Percentiles rank a stretch among this genome's conserved stretches.
These are phyloP conservation scores for Aspergillus fischeri DNA, from an alignment of 2,329 filamentous ascomycete species.

Conservation along the genomic window DNA sequence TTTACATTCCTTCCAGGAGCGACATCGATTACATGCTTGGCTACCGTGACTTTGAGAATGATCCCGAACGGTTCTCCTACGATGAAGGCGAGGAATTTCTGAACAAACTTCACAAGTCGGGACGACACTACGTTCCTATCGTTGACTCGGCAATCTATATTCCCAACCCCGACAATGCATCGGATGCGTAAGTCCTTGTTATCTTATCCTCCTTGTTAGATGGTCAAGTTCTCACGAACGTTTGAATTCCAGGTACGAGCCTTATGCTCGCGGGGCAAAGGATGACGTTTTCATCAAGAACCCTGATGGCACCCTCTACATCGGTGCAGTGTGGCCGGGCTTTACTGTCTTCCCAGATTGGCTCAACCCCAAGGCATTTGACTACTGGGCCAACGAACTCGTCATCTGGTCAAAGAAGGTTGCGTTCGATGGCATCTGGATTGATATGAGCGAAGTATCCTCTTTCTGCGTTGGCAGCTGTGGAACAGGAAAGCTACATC, in stretches of 20 bases:
- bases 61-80: constrained; percentile 50
- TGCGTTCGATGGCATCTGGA: constrained; percentile 54
- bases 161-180: constrained; percentile 65
- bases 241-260: constrained; percentile 41
- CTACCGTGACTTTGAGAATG: constrained; percentile 58
- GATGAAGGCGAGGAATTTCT: constrained; percentile 51
- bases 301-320: constrained; percentile 52
- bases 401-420: constrained; percentile 50
- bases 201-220: constrained; percentile 25
- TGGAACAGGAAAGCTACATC: constrained; percentile 58
- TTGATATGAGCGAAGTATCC: constrained; percentile 60
- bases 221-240: neutral
- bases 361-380: constrained; percentile 54
- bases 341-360: constrained; percentile 61
- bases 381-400: constrained; percentile 58
- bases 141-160: constrained; percentile 65
- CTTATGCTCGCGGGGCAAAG: constrained; percentile 49
- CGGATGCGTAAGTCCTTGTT: constrained; percentile 54
- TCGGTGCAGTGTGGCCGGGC: constrained; percentile 54
- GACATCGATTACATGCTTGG: constrained; percentile 58
- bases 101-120: constrained; percentile 48
- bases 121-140: constrained; percentile 59
- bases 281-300: constrained; percentile 51
- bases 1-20: constrained; percentile 16
- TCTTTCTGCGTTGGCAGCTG: constrained; percentile 70